Base-by-base conservation (phyloP, 164 flowering plant genomes). In the Cinnamomum micranthum region DNA sequence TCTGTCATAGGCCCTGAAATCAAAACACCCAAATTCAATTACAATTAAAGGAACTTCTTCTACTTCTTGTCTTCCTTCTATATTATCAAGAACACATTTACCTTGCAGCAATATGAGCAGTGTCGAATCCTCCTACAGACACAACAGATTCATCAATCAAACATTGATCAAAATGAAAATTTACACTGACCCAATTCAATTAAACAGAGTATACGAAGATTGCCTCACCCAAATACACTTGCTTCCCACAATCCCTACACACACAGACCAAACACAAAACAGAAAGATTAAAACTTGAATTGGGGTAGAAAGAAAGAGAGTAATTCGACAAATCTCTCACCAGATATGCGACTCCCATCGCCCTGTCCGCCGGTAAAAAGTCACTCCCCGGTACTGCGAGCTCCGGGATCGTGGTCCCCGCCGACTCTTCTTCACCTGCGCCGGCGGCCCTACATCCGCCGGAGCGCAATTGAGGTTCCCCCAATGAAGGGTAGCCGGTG, bases 331-430 rank as follows among this genome's bases (percentile, higher is more conserved):
- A 41, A 1, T 9, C 9, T 9, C 71, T 27, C 59, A 76, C 98
- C 98, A 94, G 35, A 94, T 94, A 79, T 94, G 98, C 2, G 98
- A 94, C 75, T 94, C 98, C 97, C 98, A 93, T 76, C 98, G 77
- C 17, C 98, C 95, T 12, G 98, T 92, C 80, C 98, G 77, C 71
- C 98, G 81, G 76, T 94, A 94, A 77, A 94, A 94, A 14, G 98
- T 92, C 41, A 94, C 98, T 15, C 98, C 98, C 25, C 97, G 78
- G 75, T 91, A 94, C 84, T 94, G 95, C 3, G 97, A 92, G 82
- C 97, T 94, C 71, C 97, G 78, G 1, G 98, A 94, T 88, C 95
- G 83, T 19, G 98, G 98, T 2, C 98, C 98, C 2, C 98, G 78
- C 70, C 98, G 74, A 62, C 98, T 92, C 85, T 90, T 94, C 87